Conservation (phyloP, 73 alveolate species). For the Uronychia setigera region DNA sequence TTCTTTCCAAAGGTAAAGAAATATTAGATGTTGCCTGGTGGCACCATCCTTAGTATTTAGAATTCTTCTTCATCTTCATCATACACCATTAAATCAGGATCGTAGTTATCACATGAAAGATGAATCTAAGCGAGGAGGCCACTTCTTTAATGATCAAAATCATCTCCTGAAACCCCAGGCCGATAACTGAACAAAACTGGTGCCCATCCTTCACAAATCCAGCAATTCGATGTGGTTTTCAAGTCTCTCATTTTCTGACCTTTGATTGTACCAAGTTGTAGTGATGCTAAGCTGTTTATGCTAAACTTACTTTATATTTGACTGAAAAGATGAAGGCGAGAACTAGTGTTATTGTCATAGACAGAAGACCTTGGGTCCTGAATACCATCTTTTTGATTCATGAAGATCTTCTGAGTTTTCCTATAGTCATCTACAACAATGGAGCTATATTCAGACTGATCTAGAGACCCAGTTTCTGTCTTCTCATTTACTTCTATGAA, state of each 20-base stretch:
- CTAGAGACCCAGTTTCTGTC: no score
- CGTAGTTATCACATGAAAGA: conserved; percentile 73
- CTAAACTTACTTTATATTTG: background rate
- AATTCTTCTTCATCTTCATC: conserved; percentile 41
- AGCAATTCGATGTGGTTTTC: conserved; percentile 72
- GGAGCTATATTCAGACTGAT: no score
- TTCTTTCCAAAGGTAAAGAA: conserved; percentile 62
- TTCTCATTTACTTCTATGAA: conserved; percentile 51
- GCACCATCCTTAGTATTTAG: conserved; percentile 75
- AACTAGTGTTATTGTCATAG: background rate
- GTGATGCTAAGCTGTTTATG: background rate
- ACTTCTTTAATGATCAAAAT: conserved; percentile 2
- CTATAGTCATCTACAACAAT: no score
- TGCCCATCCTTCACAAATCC: conserved; percentile 97
- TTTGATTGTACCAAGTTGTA: background rate
- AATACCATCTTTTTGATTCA: background rate
- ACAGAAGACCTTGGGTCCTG: background rate
- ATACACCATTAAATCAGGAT: conserved; percentile 63
- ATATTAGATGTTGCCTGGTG: conserved; percentile 71
- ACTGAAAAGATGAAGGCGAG: background rate
- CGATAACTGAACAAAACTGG: conserved; percentile 33
- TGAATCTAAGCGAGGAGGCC: conserved; percentile 65
- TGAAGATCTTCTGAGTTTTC: no score
- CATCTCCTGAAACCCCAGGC: conserved; percentile 35
- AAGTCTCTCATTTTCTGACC: conserved; percentile 24